A percentile compares a stretch with the other conserved stretches of the same genome.
Conservation (phyloP, 108 stramenopile genomes). For the Discostella pseudostelligera region DNA sequence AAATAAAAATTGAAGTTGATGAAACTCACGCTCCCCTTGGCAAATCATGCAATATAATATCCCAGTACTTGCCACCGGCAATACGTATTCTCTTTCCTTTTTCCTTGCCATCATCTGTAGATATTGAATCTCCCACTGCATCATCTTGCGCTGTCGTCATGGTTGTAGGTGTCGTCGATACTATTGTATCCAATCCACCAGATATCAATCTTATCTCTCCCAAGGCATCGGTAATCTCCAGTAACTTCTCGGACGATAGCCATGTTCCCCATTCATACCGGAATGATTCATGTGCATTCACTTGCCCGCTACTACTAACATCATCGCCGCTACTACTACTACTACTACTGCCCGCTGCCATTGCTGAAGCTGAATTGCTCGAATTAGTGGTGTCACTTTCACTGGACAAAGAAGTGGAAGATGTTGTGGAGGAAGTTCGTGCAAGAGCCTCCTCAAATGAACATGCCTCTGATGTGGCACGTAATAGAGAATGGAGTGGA, state of each 20-base stretch:
- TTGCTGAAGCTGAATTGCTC: neutral
- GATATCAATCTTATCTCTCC: conserved; percentile 46
- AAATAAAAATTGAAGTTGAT: too few relatives aligned
- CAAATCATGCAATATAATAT: conserved; percentile 70
- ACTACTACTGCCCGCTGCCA: conserved; percentile 12
- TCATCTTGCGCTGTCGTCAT: conserved; percentile 14
- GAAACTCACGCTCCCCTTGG: conserved; percentile 45
- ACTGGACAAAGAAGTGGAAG: neutral
- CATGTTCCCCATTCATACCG: conserved; percentile 79
- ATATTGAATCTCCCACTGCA: too few relatives aligned
- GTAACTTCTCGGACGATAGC: conserved; percentile 50
- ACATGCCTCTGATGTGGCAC: conserved; percentile 11
- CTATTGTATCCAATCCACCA: conserved; percentile 49
- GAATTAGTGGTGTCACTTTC: neutral
- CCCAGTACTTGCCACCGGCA: conserved; percentile 71
- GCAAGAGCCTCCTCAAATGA: neutral
- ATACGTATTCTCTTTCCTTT: conserved; percentile 44
- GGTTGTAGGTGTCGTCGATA: conserved; percentile 3
- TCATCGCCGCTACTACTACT: too few relatives aligned
- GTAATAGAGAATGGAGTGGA: conserved; percentile 7
- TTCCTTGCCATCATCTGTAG: conserved; percentile 13
- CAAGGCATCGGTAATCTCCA: conserved; percentile 51
- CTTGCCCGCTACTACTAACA: neutral
- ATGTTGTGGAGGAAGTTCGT: neutral
- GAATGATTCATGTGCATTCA: conserved; percentile 34